Evolutionary conservation across 192 early-diverging fungal species (phyloP).

Genomic region (Mortierella claussenii): DNA sequence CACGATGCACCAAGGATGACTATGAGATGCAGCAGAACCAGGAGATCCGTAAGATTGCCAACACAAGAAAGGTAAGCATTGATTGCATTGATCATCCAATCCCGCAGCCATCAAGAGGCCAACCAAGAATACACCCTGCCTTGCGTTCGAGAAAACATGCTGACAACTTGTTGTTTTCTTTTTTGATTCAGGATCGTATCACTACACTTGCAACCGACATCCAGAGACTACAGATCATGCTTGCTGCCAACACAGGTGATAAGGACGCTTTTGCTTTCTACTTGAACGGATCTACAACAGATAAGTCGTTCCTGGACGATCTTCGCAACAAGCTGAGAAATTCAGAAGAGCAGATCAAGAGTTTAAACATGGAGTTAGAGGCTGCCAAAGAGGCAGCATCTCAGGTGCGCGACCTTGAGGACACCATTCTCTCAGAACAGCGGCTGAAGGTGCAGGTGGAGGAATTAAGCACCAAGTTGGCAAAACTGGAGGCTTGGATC

Average conservation of each 20-base stretch:
- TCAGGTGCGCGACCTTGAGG: constrained; percentile 14
- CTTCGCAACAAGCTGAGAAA: constrained; percentile 63
- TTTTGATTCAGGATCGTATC: constrained; percentile 64
- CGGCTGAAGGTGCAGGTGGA: constrained; percentile 59
- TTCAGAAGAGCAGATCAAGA: constrained; percentile 58
- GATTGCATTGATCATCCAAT: too few species aligned
- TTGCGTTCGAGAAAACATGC: too few species aligned
- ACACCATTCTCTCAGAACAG: constrained; percentile 49
- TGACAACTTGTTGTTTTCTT: too few species aligned
- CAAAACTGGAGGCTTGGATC: constrained; percentile 32
- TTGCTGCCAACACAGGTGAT: constrained; percentile 67
- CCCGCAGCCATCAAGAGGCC: too few species aligned
- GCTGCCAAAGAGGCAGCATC: constrained; percentile 32
- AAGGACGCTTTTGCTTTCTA: constrained; percentile 66
- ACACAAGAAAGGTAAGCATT: constrained; percentile 57
- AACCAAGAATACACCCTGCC: too few species aligned
- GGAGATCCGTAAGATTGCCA: constrained; percentile 59
- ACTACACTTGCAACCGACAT: constrained; percentile 68
- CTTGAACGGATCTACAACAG: constrained; percentile 53
- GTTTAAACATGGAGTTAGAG: constrained; percentile 24
- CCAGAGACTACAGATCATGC: constrained; percentile 66
- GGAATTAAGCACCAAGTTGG: constrained; percentile 49
- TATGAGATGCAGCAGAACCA: constrained; percentile 56
- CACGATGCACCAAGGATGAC: constrained; percentile 51
- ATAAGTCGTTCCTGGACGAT: constrained; percentile 66